Evolutionary conservation across 805 yeast species (phyloP), one percentile per base, ranked within the genome.

Genomic region (Candida quercuum): DNA sequence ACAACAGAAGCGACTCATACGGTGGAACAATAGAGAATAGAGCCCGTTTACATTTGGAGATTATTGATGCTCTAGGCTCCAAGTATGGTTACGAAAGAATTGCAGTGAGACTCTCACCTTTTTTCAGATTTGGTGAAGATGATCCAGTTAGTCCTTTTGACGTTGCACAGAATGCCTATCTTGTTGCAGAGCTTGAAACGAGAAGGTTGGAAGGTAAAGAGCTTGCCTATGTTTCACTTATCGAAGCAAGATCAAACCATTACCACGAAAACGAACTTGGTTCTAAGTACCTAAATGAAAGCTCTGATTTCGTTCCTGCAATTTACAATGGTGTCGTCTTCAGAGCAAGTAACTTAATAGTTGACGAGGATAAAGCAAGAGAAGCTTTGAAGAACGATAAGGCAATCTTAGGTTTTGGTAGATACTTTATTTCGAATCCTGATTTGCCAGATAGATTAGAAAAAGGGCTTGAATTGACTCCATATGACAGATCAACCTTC

Each of bases 1-100:
- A 81, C 57, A 54, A 61, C 40, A 67, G 87, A 51, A 71, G 72
- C 1, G 87, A 81, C 50, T 64, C 70, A 45, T 81, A 78, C 46
- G 86, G 86, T 32, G 85, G 85, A 6, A 60, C 72, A 2, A 62
- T 77, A 37, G 83, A 76, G 49, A 77, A 77, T 57, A 67, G 86
- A 45, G 62, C 63, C 9, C 59, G 78, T 32, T 63, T 79, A 36
- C 45, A 69, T 9, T 45, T 70, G 22, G 81, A 79, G 45, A 51
- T 72, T 15, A 54, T 75, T n/a, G 72, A 66, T 32, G 67, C 63
- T n/a, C 6, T 25, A 10, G 28, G 28, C 9, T 25, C 28, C 14
- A 25, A 25, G 14, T 13, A 11, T 13, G 28, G 28, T 25, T 25
- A 25, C 28, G 9, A 11, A 8, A 25, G 13, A n/a, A 13, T 25